Base-by-base conservation (phyloP, 1,284 basidiomycete genomes). In the Baeospora myosura region DNA sequence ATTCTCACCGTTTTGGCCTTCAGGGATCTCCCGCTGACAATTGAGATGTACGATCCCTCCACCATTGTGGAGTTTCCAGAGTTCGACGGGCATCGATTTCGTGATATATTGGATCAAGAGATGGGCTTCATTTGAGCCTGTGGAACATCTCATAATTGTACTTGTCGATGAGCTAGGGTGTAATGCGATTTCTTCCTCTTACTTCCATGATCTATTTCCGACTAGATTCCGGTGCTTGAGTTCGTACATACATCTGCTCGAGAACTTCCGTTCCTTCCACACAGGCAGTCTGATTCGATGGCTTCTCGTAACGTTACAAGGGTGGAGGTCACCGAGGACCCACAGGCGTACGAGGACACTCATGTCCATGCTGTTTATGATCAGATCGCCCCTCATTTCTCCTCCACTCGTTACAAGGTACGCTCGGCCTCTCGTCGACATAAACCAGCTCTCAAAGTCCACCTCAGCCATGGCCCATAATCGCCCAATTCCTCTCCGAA, bases 401-500 rank as follows among this genome's bases (percentile, higher is more conserved):
- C 91, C 5, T 83, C 85, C 12, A 98, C 94, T 3, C 75, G 94
- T 26, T 94, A 97, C 69, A 97, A 97, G 70, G 89, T 88, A 49
- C 22, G 32, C 42, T 47, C 44, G 22, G 20, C 12, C 21, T n/a
- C 16, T 24, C 18, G 20, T 5, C 33, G 18, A 20, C 11, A n/a
- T 29, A 24, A 17, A 17, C 11, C 24, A 18, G 5, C 23, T 36
- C 45, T 28, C 33, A 30, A 25, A 35, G 43, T 21, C 42, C n/a
- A n/a, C n/a, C 42, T 41, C 54, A 93, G 85, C 93, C 93, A 45
- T 99, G 95, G 95, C 95, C 95, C 0, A 78, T 98, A 46, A 89
- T 98, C 36, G 74, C 84, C 7, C 60, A 66, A 14, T 99, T 98
- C 59, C 71, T 98, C 26, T 68, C 73, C 4, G 74, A 72, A 12